These are phyloP conservation scores for Serpula lacrymans DNA, from an alignment of 768 basidiomycete genomes.

Conservation along the genomic window DNA sequence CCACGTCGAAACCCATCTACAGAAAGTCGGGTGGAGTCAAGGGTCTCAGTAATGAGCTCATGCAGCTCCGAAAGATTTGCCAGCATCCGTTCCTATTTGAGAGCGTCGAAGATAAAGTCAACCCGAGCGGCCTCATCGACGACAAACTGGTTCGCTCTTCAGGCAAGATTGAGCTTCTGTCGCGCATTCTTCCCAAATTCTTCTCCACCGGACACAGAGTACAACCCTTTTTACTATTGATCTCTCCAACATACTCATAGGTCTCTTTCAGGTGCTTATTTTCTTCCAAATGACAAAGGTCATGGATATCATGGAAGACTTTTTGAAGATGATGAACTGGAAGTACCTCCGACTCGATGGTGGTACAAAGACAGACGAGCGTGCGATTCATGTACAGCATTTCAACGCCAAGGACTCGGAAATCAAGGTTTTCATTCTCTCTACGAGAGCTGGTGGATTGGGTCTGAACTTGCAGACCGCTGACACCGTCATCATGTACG, in stretches of 20 bases:
- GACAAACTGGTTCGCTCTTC: constrained; percentile 82
- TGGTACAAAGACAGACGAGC: constrained; percentile 94
- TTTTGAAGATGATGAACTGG: constrained; percentile 82
- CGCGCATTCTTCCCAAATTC: constrained; percentile 91
- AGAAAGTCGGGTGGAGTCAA: constrained; percentile 80
- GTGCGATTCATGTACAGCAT: constrained; percentile 77
- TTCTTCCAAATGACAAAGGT: constrained; percentile 99
- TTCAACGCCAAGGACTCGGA: constrained; percentile 92
- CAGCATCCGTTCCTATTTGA: constrained; percentile 97
- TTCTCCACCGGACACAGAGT: constrained; percentile 90
- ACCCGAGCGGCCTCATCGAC: constrained; percentile 76
- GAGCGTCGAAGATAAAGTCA: constrained; percentile 92
- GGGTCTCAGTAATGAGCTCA: constrained; percentile 90
- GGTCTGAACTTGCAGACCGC: constrained; percentile 95
- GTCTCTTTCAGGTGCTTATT: constrained; percentile 71
- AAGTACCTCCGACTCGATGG: constrained; percentile 93
- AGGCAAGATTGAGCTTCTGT: constrained; percentile 92
- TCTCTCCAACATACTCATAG: constrained; percentile 6
- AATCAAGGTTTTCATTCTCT: constrained; percentile 88
- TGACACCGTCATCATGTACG: constrained; percentile 93
- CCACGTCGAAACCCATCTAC: constrained; percentile 7
- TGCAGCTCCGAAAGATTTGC: constrained; percentile 98
- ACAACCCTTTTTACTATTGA: neutral
- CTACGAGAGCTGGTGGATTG: constrained; percentile 90
- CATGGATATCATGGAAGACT: constrained; percentile 98